Conservation (phyloP, 805 yeast genomes). For the Saccharomyces mikatae region DNA sequence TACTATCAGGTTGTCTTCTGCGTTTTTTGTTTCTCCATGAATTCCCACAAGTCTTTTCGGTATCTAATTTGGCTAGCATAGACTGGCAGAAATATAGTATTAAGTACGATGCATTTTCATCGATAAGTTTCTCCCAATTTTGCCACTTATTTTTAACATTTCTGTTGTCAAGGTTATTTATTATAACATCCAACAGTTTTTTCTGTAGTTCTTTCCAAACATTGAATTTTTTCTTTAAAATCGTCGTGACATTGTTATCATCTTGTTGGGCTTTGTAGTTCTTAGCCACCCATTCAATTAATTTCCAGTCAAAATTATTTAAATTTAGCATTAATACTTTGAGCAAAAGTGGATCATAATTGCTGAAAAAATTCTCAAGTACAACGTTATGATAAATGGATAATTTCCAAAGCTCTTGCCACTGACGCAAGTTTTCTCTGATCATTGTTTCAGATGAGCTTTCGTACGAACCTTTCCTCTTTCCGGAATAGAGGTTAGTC, state of each 20-base stretch:
- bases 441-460: constrained; percentile 11
- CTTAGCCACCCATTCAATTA: constrained; percentile 10
- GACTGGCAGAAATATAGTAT: constrained; percentile 8
- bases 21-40: constrained; percentile 18
- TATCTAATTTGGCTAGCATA: constrained; percentile 3
- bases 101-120: constrained; percentile 8
- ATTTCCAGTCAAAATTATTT: constrained; percentile 13
- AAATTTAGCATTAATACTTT: constrained; percentile 12
- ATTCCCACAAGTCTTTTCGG: neutral
- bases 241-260: neutral
- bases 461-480: constrained; percentile 1
- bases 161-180: constrained; percentile 10
- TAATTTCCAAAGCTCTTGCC: constrained; percentile 15
- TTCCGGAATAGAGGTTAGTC: constrained; percentile 55
- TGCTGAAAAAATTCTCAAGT: constrained; percentile 9
- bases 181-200: constrained; percentile 8
- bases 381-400: constrained; percentile 6
- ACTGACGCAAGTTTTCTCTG: constrained; percentile 7
- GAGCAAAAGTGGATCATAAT: constrained; percentile 10
- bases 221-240: constrained; percentile 4
- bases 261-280: constrained; percentile 2
- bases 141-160: constrained; percentile 10
- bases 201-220: constrained; percentile 12
- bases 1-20: constrained; percentile 6
- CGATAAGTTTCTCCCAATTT: constrained; percentile 11